Evolutionary conservation across 1,284 basidiomycete species (phyloP).

Genomic region (Schizophyllum amplum): DNA sequence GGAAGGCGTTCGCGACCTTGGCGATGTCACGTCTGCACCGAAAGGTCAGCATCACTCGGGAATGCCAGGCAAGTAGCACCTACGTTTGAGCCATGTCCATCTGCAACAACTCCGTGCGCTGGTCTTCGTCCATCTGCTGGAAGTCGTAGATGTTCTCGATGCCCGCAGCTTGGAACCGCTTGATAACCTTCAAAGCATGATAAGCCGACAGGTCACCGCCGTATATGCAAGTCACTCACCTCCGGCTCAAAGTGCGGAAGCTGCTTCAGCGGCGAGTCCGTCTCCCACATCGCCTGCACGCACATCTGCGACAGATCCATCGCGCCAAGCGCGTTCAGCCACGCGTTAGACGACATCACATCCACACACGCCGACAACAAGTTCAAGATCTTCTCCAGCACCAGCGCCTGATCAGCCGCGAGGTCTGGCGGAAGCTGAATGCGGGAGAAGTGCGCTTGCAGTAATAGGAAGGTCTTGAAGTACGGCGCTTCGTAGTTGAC

Average conservation of each 20-base stretch:
- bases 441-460: slow-evolving; percentile 96
- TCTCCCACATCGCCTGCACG: slow-evolving; percentile 97
- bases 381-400: slow-evolving; percentile 88
- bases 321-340: slow-evolving; percentile 88
- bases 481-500: slow-evolving; percentile 89
- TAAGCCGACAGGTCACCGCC: background rate
- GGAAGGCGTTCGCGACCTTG: slow-evolving; percentile 91
- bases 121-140: slow-evolving; percentile 94
- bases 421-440: slow-evolving; percentile 89
- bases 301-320: slow-evolving; percentile 99
- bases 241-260: slow-evolving; percentile 93
- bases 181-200: slow-evolving; percentile 65
- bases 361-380: slow-evolving; percentile 91
- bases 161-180: slow-evolving; percentile 75
- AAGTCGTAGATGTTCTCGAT: slow-evolving; percentile 90
- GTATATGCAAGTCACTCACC: slow-evolving; percentile 29
- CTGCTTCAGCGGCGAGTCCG: slow-evolving; percentile 89
- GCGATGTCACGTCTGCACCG: slow-evolving; percentile 74
- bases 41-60: slow-evolving; percentile 13
- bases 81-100: slow-evolving; percentile 87
- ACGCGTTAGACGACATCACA: slow-evolving; percentile 96
- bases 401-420: slow-evolving; percentile 80
- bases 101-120: slow-evolving; percentile 74
- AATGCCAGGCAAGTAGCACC: slow-evolving; percentile 17
- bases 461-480: slow-evolving; percentile 96